phyloP scores from a whole-genome alignment of 352 stramenopile species.

The Globisporangium yorkense region DNA sequence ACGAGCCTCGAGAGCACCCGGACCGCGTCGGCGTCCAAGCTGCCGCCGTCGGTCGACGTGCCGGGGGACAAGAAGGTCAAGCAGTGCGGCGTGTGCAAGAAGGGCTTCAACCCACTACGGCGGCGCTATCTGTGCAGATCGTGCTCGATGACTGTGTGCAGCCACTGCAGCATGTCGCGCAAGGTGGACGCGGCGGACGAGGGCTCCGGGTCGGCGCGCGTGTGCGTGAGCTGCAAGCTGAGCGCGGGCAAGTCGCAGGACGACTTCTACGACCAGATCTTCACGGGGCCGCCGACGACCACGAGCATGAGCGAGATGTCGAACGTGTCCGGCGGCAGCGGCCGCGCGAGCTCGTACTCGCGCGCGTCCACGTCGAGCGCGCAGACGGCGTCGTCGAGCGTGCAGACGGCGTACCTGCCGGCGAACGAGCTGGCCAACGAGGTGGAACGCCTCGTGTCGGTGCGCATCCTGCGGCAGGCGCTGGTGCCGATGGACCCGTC shows the following conservation, averaged over 20 bases:
- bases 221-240: conserved; percentile 82
- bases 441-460: conserved; percentile 51
- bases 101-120: conserved; percentile 78
- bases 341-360: conserved; percentile 41
- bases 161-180: conserved; percentile 64
- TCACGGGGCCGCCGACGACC: conserved; percentile 32
- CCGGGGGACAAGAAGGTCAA: conserved; percentile 50
- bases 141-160: conserved; percentile 71
- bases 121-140: conserved; percentile 71
- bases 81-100: conserved; percentile 74
- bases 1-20: conserved; percentile 1
- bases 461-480: conserved; percentile 39
- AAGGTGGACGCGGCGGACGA: conserved; percentile 50
- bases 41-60: conserved; percentile 7
- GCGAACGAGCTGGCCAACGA: conserved; percentile 70
- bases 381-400: conserved; percentile 17
- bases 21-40: not conserved
- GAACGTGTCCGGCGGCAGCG: conserved; percentile 18
- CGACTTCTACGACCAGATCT: conserved; percentile 81
- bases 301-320: conserved; percentile 14
- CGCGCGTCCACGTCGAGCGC: conserved; percentile 30
- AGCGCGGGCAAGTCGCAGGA: conserved; percentile 58
- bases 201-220: conserved; percentile 49
- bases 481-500: conserved; percentile 27
- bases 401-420: conserved; percentile 33